Evolutionary conservation across 306 rosid genomes (phyloP), one percentile per base, ranked within the genome.

Genomic region (Cercis canadensis): DNA sequence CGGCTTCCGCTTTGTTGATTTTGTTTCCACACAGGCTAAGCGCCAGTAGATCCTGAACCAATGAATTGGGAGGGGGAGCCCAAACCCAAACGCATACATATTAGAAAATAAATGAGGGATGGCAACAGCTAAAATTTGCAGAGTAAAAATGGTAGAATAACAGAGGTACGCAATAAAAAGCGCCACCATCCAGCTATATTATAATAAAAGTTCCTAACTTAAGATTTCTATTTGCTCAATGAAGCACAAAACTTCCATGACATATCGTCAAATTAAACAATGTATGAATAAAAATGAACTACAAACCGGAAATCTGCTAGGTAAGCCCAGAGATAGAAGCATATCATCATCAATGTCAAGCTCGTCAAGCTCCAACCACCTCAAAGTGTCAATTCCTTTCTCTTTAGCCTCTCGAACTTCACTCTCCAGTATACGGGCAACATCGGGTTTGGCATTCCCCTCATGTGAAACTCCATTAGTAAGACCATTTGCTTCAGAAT

Each of bases 281-380:
- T 13, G 17, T 9, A 54, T 7, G 19, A 62, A 34, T 10, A 13
- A 21, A 52, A 62, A 44, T 9, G 44, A 51, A 46, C 12, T 45
- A 56, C 85, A 37, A 21, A 93, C 98, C 77, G 92, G 96, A 82
- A 83, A 86, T 84, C 87, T 82, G 33, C 73, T 40, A 24, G 92
- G 59, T 53, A 93, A 81, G 32, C 68, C 85, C 2, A 93, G 87
- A 37, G 94, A 85, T 46, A 69, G 41, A 67, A 93, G 83, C 72
- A 58, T 79, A 11, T 89, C 86, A 45, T 88, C 96, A 54, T 90
- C 90, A 62, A 93, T 84, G 50, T 80, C 84, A 62, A 93, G 90
- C 57, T 70, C 92, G 0, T 93, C 98, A 58, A 93, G 97, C 88
- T 93, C 98, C 90, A 93, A 75, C 98, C 97, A 90, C 67, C 59